These are phyloP conservation scores for Fusarium compactum DNA, from an alignment of 2,329 filamentous ascomycete species.

Conservation along the genomic window DNA sequence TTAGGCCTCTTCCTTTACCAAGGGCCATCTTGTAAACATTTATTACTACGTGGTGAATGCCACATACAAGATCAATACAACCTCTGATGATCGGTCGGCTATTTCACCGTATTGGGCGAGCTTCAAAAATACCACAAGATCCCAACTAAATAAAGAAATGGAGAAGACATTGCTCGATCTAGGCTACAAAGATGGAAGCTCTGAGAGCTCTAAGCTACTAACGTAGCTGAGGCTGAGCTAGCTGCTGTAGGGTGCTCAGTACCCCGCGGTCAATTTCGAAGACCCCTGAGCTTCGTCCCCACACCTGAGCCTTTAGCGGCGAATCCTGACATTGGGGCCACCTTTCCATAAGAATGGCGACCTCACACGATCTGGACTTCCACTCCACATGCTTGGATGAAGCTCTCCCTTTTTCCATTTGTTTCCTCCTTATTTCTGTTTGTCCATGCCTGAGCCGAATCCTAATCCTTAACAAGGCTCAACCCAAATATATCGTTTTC, in stretches of 20 bases:
- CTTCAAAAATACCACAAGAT: not conserved
- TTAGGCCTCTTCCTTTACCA: slow-evolving; percentile 17
- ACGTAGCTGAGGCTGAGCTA: slow-evolving; percentile 4
- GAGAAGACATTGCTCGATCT: slow-evolving; percentile 4
- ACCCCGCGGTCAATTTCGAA: slow-evolving; percentile 44
- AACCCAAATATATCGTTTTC: slow-evolving; percentile 12
- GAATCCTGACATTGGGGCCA: slow-evolving; percentile 49
- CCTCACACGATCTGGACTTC: slow-evolving; percentile 43
- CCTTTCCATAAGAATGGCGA: slow-evolving; percentile 50
- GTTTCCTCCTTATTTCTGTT: slow-evolving; percentile 25
- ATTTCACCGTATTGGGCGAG: not conserved
- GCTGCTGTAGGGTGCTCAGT: slow-evolving; percentile 22
- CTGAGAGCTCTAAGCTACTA: slow-evolving; percentile 1
- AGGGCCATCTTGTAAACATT: not conserved
- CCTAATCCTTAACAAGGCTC: slow-evolving; percentile 40
- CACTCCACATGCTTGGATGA: slow-evolving; percentile 41
- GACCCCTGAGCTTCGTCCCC: slow-evolving; percentile 44
- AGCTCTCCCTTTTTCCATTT: slow-evolving; percentile 36
- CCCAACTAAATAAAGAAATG: not conserved
- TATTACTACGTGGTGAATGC: not conserved
- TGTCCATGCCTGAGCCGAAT: slow-evolving; percentile 40
- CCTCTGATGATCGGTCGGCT: not conserved
- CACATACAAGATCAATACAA: not conserved
- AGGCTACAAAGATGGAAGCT: slow-evolving; percentile 5
- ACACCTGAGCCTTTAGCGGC: slow-evolving; percentile 43